Evolutionary conservation across 495 filamentous ascomycete species (phyloP).

Genomic region (Hypoxylon trugodes): DNA sequence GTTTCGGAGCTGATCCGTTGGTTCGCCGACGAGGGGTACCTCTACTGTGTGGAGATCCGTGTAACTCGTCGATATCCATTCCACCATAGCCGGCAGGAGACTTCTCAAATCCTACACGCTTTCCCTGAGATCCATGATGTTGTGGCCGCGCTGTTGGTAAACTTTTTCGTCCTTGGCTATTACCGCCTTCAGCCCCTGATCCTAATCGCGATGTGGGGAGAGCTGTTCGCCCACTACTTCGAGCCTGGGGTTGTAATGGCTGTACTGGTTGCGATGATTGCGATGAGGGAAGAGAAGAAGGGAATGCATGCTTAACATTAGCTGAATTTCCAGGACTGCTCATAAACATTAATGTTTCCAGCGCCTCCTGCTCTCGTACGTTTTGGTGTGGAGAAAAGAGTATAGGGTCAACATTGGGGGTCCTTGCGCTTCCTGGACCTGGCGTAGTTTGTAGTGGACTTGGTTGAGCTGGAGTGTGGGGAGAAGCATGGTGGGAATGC

Average conservation of each 20-base stretch:
- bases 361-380: conserved; percentile 81
- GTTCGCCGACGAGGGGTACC: conserved; percentile 53
- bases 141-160: conserved; percentile 54
- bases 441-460: conserved; percentile 46
- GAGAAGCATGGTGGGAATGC: conserved; percentile 47
- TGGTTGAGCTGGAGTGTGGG: conserved; percentile 51
- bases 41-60: conserved; percentile 45
- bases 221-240: conserved; percentile 44
- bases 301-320: conserved; percentile 60
- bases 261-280: conserved; percentile 41
- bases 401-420: conserved; percentile 70
- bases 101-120: conserved; percentile 59
- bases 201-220: conserved; percentile 49
- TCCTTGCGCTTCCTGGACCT: conserved; percentile 47
- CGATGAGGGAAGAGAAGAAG: conserved; percentile 36
- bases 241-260: conserved; percentile 33
- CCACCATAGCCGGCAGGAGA: conserved; percentile 44
- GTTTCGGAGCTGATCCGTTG: conserved; percentile 43
- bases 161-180: conserved; percentile 51
- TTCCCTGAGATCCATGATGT: conserved; percentile 47
- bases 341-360: conserved; percentile 88
- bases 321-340: conserved; percentile 81
- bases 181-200: conserved; percentile 22
- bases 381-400: conserved; percentile 59
- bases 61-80: conserved; percentile 56